Evolutionary conservation across 176 grass and related monocot species (phyloP).

Genomic region (Canna indica): DNA sequence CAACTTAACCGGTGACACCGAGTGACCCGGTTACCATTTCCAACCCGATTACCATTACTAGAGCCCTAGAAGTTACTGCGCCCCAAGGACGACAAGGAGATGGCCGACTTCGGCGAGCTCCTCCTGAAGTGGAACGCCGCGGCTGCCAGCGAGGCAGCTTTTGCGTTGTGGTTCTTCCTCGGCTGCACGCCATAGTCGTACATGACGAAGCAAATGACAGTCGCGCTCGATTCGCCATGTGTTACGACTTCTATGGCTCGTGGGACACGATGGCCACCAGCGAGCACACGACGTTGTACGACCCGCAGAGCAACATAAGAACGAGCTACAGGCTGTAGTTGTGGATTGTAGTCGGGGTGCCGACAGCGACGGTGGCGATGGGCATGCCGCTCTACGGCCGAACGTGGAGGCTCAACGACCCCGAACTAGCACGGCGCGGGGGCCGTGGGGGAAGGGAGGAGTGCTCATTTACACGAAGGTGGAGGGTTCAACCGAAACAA

Average conservation of each 20-base stretch:
- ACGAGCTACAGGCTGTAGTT: conserved; percentile 2
- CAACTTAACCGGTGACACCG: no score
- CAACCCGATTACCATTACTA: no score
- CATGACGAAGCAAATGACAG: conserved; percentile 7
- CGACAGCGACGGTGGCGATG: not conserved
- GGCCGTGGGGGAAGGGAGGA: not conserved
- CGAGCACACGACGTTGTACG: conserved; percentile 1
- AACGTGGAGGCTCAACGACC: conserved; percentile 2
- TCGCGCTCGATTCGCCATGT: conserved; percentile 2
- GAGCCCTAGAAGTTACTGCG: no score
- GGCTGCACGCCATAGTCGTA: no score
- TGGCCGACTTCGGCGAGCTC: no score
- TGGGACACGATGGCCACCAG: conserved; percentile 1
- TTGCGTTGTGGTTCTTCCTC: no score
- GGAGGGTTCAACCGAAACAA: not conserved
- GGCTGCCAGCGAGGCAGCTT: no score
- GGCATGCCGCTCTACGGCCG: conserved; percentile 7
- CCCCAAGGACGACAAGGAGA: no score
- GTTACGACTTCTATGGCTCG: conserved; percentile 7
- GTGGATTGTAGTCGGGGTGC: conserved; percentile 10
- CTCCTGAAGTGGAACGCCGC: no score
- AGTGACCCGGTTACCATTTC: no score
- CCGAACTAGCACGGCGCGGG: not conserved
- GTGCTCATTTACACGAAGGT: not conserved
- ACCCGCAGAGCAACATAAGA: not conserved